A percentile compares a stretch with the other conserved stretches of the same genome.
phyloP scores from a whole-genome alignment of 2,329 filamentous ascomycete species.

The Verticillium longisporum region DNA sequence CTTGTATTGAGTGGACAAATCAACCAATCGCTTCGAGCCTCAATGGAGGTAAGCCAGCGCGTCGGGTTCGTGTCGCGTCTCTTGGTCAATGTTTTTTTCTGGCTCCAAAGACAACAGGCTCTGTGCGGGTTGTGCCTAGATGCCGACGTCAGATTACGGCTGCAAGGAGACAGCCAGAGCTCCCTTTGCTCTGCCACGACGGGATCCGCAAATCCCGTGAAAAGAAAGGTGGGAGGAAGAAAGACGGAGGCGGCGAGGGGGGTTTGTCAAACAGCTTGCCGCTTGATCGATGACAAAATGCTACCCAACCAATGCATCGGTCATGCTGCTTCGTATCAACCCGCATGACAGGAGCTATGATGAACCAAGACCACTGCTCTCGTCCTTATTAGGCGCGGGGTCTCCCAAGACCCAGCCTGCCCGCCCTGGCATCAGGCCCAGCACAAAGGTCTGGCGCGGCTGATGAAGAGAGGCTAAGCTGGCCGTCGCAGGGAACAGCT shows the following conservation, averaged over 20 bases:
- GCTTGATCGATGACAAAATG: not conserved
- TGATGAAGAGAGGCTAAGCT: not conserved
- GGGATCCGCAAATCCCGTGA: not conserved
- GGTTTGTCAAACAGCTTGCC: not conserved
- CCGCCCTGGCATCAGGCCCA: not conserved
- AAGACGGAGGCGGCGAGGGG: not conserved
- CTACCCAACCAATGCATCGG: not conserved
- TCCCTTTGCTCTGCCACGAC: not conserved
- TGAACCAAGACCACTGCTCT: not conserved
- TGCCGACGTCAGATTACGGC: not conserved
- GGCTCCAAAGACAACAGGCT: not conserved
- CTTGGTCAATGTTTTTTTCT: not conserved
- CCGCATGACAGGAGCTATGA: not conserved
- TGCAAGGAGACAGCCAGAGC: not conserved
- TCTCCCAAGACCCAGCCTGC: not conserved
- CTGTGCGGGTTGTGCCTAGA: not conserved
- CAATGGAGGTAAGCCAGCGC: not conserved
- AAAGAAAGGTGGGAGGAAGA: not conserved
- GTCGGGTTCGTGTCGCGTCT: not conserved
- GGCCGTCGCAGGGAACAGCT: not conserved
- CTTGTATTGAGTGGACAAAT: not conserved
- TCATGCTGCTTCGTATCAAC: not conserved
- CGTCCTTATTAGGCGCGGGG: not conserved
- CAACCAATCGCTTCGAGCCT: not conserved
- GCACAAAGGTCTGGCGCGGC: not conserved